Evolutionary conservation across 352 stramenopile species (phyloP).

Genomic region (Pythium chondricola): DNA sequence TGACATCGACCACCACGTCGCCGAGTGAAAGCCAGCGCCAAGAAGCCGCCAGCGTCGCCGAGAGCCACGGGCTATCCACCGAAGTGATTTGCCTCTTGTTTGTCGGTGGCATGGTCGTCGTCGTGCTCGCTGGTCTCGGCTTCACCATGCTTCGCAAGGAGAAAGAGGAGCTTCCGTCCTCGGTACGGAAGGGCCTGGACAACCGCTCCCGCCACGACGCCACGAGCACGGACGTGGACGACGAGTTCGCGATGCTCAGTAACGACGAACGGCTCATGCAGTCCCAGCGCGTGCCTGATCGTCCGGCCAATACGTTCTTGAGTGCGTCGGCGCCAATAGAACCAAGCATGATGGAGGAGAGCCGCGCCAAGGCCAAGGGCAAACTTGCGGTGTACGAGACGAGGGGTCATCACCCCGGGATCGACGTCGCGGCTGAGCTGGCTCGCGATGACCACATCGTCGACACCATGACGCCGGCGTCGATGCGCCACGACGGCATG

Average conservation of each 20-base stretch:
- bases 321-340: constrained; percentile 25
- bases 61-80: constrained; percentile 41
- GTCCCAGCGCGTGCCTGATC: constrained; percentile 22
- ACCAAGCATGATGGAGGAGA: constrained; percentile 38
- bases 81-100: constrained; percentile 59
- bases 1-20: constrained; percentile 9
- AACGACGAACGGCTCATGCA: constrained; percentile 58
- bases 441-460: constrained; percentile 18
- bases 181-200: constrained; percentile 19
- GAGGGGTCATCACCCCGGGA: not conserved
- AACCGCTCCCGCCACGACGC: constrained; percentile 20
- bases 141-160: constrained; percentile 54
- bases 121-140: constrained; percentile 54
- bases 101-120: constrained; percentile 60
- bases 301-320: constrained; percentile 51
- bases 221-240: constrained; percentile 30
- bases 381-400: constrained; percentile 2
- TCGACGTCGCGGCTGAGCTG: not conserved
- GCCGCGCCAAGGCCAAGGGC: constrained; percentile 26
- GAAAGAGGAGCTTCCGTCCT: constrained; percentile 4
- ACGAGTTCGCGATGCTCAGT: constrained; percentile 81
- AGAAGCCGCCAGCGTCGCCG: constrained; percentile 13
- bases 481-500: constrained; percentile 20
- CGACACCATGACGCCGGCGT: constrained; percentile 15
- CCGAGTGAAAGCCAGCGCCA: constrained; percentile 24